Evolutionary conservation across 2,329 filamentous ascomycete genomes (phyloP).

Genomic region (Cladophialophora immunda): DNA sequence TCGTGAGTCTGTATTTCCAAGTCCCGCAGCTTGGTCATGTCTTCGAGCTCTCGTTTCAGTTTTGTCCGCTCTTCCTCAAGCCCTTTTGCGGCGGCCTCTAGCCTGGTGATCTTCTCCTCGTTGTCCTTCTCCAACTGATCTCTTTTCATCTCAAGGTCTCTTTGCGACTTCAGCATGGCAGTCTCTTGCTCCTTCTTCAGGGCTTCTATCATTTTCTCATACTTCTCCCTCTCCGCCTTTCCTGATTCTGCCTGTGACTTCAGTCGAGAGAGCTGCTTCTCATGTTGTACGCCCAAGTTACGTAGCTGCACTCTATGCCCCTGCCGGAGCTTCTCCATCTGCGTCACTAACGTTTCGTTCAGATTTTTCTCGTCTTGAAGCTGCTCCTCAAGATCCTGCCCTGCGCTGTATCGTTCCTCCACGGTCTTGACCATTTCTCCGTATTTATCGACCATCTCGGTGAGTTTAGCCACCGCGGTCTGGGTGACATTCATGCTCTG

Average conservation of each 20-base stretch:
- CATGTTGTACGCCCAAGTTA: not conserved
- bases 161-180: not conserved
- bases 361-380: not conserved
- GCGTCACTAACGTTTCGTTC: not conserved
- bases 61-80: not conserved
- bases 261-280: not conserved
- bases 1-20: slow-evolving; percentile 2
- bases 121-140: slow-evolving; percentile 13
- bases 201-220: not conserved
- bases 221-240: slow-evolving; percentile 7
- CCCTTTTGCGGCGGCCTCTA: slow-evolving; percentile 1
- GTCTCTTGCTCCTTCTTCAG: slow-evolving; percentile 2
- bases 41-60: not conserved
- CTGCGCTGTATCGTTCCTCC: not conserved
- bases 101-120: not conserved
- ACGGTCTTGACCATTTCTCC: slow-evolving; percentile 1
- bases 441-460: not conserved
- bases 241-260: slow-evolving; percentile 6
- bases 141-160: not conserved
- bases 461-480: not conserved
- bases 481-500: not conserved
- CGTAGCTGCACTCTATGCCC: slow-evolving; percentile 3
- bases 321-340: not conserved
- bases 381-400: not conserved
- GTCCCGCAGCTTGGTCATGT: not conserved